Percentiles rank a stretch among this genome's conserved stretches.
These are phyloP conservation scores for Xylaria sp. DNA, from an alignment of 2,329 filamentous ascomycete genomes.

Conservation along the genomic window DNA sequence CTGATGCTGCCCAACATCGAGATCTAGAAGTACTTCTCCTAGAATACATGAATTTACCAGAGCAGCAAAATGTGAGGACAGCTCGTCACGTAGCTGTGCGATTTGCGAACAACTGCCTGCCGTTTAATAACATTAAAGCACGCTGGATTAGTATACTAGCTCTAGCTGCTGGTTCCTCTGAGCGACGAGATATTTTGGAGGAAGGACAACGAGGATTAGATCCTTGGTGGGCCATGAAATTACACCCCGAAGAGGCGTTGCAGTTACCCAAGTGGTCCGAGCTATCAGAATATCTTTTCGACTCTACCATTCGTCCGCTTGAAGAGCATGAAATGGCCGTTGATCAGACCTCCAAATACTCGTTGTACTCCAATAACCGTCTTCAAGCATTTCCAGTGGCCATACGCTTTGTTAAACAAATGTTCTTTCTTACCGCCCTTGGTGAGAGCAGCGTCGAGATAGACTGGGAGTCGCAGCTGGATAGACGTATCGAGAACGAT, in stretches of 20 bases:
- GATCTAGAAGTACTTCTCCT: conserved; percentile 68
- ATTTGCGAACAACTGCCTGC: conserved; percentile 88
- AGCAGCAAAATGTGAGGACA: conserved; percentile 69
- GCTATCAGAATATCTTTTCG: conserved; percentile 62
- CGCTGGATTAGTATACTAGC: conserved; percentile 92
- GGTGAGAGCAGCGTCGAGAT: conserved; percentile 70
- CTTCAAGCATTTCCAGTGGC: conserved; percentile 72
- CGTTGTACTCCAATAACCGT: conserved; percentile 55
- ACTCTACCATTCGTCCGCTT: conserved; percentile 37
- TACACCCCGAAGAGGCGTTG: conserved; percentile 49
- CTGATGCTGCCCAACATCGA: conserved; percentile 44
- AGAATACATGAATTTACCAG: conserved; percentile 69
- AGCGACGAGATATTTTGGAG: conserved; percentile 85
- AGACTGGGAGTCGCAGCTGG: conserved; percentile 86
- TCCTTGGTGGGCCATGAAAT: conserved; percentile 59
- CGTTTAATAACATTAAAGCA: conserved; percentile 79
- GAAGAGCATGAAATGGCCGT: conserved; percentile 50
- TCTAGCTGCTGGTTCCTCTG: conserved; percentile 70
- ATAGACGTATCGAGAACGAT: conserved; percentile 76
- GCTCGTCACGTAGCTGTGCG: conserved; percentile 85
- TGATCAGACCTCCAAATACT: conserved; percentile 52
- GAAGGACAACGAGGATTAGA: conserved; percentile 91
- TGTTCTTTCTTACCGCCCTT: conserved; percentile 62
- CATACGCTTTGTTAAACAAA: conserved; percentile 71
- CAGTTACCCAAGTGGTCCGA: conserved; percentile 62